Conservation (phyloP, 441 rosid species). For the Biscutella laevigata region DNA sequence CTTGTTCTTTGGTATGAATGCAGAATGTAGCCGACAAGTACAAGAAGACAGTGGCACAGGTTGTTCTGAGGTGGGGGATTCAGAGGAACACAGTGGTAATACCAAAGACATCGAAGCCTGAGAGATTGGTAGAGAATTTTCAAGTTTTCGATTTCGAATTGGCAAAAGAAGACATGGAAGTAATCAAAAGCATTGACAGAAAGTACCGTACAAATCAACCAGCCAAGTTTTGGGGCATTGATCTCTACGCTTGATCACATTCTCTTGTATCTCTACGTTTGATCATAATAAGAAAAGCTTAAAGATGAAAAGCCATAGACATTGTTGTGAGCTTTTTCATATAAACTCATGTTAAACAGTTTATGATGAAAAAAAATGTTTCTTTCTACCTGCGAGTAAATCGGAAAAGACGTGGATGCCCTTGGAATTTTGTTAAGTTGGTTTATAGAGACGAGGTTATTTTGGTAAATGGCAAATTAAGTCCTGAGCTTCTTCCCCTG, state of each 20-base stretch:
- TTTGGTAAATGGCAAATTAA: constrained; percentile 1
- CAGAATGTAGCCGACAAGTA: constrained; percentile 75
- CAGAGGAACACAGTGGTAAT: constrained; percentile 72
- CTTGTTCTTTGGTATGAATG: too few relatives aligned
- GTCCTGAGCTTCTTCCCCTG: background rate
- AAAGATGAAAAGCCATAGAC: constrained; percentile 9
- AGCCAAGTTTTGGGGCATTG: constrained; percentile 78
- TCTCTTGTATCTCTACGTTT: too few relatives aligned
- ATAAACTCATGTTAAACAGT: constrained; percentile 1
- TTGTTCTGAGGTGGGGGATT: constrained; percentile 78
- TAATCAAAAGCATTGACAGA: constrained; percentile 51
- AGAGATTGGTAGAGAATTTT: constrained; percentile 68
- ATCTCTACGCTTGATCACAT: constrained; percentile 53
- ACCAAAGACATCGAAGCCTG: constrained; percentile 67
- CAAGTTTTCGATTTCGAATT: constrained; percentile 61
- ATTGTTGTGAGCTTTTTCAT: background rate
- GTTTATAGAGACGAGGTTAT: background rate
- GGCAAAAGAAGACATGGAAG: constrained; percentile 65
- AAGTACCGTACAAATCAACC: constrained; percentile 69
- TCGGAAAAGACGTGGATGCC: background rate
- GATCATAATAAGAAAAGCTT: too few relatives aligned
- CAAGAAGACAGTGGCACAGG: constrained; percentile 67
- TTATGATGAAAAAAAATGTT: too few relatives aligned
- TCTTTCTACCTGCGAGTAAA: too few relatives aligned
- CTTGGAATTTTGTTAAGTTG: background rate